Base-by-base conservation (phyloP, 345 rosid genomes). In the Acer saccharum region DNA sequence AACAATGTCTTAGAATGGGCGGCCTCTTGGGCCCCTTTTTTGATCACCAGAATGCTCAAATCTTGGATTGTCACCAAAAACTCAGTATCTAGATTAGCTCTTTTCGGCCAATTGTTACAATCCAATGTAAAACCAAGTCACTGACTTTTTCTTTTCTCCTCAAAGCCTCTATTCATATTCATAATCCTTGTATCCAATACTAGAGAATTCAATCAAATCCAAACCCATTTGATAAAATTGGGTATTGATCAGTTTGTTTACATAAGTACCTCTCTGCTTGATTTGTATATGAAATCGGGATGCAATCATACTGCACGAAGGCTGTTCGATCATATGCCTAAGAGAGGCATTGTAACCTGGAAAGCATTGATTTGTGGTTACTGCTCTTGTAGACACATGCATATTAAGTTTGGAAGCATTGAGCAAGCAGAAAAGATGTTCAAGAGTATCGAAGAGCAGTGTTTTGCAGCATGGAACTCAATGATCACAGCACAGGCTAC, bases 381-480 rank as follows among this genome's bases (percentile, higher is more conserved):
- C 97, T 80, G 90, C 98, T 72, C 91, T 94, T 65, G 74, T 91
- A 78, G 94, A 91, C 71, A 91, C 7, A 91, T 94, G 93, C 91
- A 94, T 85, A 80, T 87, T 12, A 94, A 91, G 79, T 92, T 93
- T 81, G 96, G 98, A 48, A 86, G 82, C 77, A 79, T 83, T 66
- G 83, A 68, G 57, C 78, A 74, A 2, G 92, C 93, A 9, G 94
- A 90, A 77, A 88, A 80, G 67, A 85, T 92, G 50, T 94, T 92
- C 84, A 77, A 71, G 70, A 85, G 82, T 77, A 76, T 89, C 27
- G 60, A 78, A 74, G 70, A 83, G 72, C 93, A 90, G 0, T 90
- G 93, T 75, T 67, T 91, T 75, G 94, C 91, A 48, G 83, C 92
- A 25, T 91, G 97, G 94, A 94, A 94, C 81, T 81, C 93, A 12